phyloP scores from a whole-genome alignment of 1,284 basidiomycete genomes.

The Malassezia globosa region DNA sequence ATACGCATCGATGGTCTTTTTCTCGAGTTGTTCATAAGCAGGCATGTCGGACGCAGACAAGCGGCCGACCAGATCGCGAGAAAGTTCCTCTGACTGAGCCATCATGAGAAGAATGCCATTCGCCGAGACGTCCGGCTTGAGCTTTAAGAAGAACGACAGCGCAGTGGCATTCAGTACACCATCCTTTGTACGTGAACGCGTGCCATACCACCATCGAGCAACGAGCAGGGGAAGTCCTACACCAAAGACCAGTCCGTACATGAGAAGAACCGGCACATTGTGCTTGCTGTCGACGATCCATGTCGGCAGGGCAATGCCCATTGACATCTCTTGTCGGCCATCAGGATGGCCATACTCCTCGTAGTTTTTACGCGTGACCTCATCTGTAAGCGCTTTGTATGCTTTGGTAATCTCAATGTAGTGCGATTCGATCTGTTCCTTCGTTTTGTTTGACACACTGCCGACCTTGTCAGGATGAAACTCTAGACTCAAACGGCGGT shows the following conservation, averaged over 20 bases:
- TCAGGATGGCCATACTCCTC: conserved; percentile 90
- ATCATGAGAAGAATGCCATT: conserved; percentile 65
- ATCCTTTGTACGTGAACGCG: conserved; percentile 79
- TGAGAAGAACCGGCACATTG: conserved; percentile 75
- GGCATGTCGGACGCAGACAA: conserved; percentile 25
- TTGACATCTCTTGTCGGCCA: conserved; percentile 82
- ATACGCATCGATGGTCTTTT: conserved; percentile 13
- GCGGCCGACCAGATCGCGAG: conserved; percentile 49
- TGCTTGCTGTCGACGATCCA: conserved; percentile 91
- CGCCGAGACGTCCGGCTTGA: conserved; percentile 69
- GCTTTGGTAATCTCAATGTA: conserved; percentile 95
- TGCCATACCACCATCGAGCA: conserved; percentile 86
- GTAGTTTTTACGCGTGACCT: conserved; percentile 80
- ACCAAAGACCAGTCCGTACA: conserved; percentile 79
- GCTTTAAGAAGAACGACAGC: conserved; percentile 72
- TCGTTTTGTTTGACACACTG: conserved; percentile 65
- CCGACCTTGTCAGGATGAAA: conserved; percentile 90
- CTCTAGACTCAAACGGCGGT: conserved; percentile 63
- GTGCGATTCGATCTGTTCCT: conserved; percentile 73
- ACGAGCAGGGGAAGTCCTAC: conserved; percentile 75
- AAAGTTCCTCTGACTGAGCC: conserved; percentile 63
- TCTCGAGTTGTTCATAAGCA: conserved; percentile 52
- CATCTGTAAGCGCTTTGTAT: conserved; percentile 94
- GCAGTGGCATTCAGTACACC: conserved; percentile 75
- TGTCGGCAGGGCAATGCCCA: conserved; percentile 87